phyloP scores from a whole-genome alignment of 2,329 filamentous ascomycete species.

The Cryphonectria japonica region DNA sequence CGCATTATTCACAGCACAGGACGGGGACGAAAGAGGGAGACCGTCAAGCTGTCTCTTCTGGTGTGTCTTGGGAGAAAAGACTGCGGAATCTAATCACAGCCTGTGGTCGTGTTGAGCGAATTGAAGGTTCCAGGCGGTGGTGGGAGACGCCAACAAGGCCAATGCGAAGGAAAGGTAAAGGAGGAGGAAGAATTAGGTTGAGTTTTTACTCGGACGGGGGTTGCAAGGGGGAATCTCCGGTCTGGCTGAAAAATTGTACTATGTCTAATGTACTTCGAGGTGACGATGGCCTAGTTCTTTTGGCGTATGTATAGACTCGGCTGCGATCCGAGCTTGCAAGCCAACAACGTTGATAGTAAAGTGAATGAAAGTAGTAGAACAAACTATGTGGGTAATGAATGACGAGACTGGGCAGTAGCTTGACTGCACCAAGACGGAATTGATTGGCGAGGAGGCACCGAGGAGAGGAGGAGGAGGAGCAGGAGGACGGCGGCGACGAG shows the following conservation, averaged over 20 bases:
- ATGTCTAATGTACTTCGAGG: background rate
- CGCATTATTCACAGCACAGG: slow-evolving; percentile 22
- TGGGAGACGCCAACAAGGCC: background rate
- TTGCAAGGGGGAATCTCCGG: slow-evolving; percentile 1
- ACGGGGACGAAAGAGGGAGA: slow-evolving; percentile 3
- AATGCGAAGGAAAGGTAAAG: background rate
- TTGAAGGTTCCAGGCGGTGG: background rate
- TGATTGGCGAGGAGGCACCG: slow-evolving; percentile 18
- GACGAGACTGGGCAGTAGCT: slow-evolving; percentile 17
- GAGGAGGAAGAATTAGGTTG: background rate
- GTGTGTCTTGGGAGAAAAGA: background rate
- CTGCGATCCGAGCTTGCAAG: background rate
- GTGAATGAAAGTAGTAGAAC: slow-evolving; percentile 4
- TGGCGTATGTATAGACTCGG: background rate
- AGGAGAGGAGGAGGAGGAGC: background rate
- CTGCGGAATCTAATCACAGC: background rate
- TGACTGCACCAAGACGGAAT: slow-evolving; percentile 16
- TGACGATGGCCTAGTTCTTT: background rate
- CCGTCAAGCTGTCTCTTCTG: background rate
- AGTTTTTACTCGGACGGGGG: background rate
- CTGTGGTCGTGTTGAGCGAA: background rate
- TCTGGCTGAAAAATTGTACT: background rate
- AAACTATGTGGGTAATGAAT: slow-evolving; percentile 15
- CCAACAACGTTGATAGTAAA: background rate
- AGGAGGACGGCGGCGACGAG: background rate